Evolutionary conservation across 176 grass and related monocot genomes (phyloP), one percentile per base, ranked within the genome.

Genomic region (Avena eriantha): DNA sequence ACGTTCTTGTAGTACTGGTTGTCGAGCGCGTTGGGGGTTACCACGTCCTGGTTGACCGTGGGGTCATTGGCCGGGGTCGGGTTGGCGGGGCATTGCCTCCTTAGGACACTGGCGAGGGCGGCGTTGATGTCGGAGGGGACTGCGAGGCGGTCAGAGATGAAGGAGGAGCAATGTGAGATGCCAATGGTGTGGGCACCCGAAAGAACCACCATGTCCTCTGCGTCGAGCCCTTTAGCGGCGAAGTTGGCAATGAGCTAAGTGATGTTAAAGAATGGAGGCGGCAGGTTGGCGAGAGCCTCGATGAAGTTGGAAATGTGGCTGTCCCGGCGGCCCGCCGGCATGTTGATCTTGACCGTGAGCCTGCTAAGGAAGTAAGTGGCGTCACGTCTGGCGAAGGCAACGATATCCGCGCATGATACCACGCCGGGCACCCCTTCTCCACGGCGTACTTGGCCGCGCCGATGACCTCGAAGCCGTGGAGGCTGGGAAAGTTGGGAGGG

Each of bases 401-500:
- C 19, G 7, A 58, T 58, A 19, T 58, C 55, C 2, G 55, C 55
- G 19, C 55, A 58, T 0, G 55, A 58, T 1, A 58, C 55, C 2
- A 58, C 55, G 55, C 55, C 55, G 7, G 55, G 19, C 55, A 58
- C 0, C 23, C 72, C 23, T 17, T 51, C 13, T 76, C 70, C 39
- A 73, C 41, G 11, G 41, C 70, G 4, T 73, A 39, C 70, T 93
- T 93, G 36, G 77, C 77, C 0, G 16, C 45, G 58, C 90, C 88
- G 73, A 93, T 90, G 2, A 75, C 76, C 29, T 93, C 72, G 66
- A 88, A 90, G 17, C 81, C 91, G 3, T 77, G 74, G 12, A 85
- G 71, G 78, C 79, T 89, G 5, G 70, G 70, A 11, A 73, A 73
- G 21, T 73, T 73, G 70, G 70, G 70, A 7, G 41, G 39, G 70